Conservation (phyloP, 2,329 filamentous ascomycete species). For the Aspergillus sp. region DNA sequence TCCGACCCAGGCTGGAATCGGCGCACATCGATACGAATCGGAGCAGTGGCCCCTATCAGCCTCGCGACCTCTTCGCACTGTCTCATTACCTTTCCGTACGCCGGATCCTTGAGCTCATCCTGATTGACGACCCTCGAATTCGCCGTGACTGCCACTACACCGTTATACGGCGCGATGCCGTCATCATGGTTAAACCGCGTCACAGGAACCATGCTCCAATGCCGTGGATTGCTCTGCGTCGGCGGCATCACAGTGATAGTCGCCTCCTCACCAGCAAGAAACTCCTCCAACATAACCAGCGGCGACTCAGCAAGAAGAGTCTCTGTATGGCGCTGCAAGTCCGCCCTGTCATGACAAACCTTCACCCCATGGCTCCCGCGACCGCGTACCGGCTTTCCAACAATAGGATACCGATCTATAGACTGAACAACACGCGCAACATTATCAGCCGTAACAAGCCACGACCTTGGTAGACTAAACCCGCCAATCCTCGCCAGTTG, state of each 20-base stretch:
- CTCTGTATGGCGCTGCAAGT: conserved; percentile 36
- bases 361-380: conserved; percentile 53
- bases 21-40: conserved; percentile 50
- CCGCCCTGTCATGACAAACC: conserved; percentile 37
- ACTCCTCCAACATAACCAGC: conserved; percentile 50
- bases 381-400: conserved; percentile 52
- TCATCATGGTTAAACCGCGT: conserved; percentile 49
- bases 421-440: conserved; percentile 6
- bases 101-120: conserved; percentile 32
- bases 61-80: conserved; percentile 45
- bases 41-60: conserved; percentile 43
- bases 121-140: conserved; percentile 46
- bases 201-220: conserved; percentile 50
- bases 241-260: conserved; percentile 56
- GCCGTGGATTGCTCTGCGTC: conserved; percentile 26
- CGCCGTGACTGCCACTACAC: conserved; percentile 47
- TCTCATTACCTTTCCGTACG: conserved; percentile 32
- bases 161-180: conserved; percentile 53
- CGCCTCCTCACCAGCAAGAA: conserved; percentile 49
- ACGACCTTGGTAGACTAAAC: conserved; percentile 45
- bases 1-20: conserved; percentile 34
- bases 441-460: conserved; percentile 28
- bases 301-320: conserved; percentile 38
- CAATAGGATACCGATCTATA: conserved; percentile 39
- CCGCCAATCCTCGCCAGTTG: conserved; percentile 36